Percentiles rank a stretch among this genome's conserved stretches.
Conservation (phyloP, 805 yeast genomes). For the Candida andamanensis region DNA sequence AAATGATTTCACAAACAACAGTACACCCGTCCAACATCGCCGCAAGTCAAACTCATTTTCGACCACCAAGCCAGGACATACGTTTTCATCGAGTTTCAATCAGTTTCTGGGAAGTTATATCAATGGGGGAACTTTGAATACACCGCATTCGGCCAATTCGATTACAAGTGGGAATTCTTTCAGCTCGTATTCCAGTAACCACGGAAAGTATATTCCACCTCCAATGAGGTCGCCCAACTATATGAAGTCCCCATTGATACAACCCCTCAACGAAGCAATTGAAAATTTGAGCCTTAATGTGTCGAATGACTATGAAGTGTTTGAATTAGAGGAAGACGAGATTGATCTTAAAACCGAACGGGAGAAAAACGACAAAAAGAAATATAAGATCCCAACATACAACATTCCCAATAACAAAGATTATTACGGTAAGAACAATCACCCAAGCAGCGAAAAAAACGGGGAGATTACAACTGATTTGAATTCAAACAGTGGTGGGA, state of each 20-base stretch:
- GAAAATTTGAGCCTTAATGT: slow-evolving; percentile 27
- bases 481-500: not conserved
- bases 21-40: slow-evolving; percentile 10
- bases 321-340: slow-evolving; percentile 41
- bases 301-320: slow-evolving; percentile 30
- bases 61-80: slow-evolving; percentile 13
- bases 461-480: not conserved
- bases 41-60: slow-evolving; percentile 21
- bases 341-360: slow-evolving; percentile 14
- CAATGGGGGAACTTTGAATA: not conserved
- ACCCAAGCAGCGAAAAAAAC: not conserved
- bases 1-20: slow-evolving; percentile 9
- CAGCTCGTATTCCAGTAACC: slow-evolving; percentile 7
- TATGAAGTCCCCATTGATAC: slow-evolving; percentile 27
- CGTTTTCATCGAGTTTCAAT: slow-evolving; percentile 3
- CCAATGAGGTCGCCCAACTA: slow-evolving; percentile 34
- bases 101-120: slow-evolving; percentile 1
- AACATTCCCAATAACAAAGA: slow-evolving; percentile 7
- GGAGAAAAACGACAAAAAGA: slow-evolving; percentile 1
- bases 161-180: too few relatives aligned
- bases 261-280: slow-evolving; percentile 32
- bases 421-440: slow-evolving; percentile 1
- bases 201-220: slow-evolving; percentile 40
- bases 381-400: slow-evolving; percentile 6
- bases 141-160: not conserved